Evolutionary conservation across 495 filamentous ascomycete genomes (phyloP), one percentile per base, ranked within the genome.

Genomic region (Lindgomyces ingoldianus): DNA sequence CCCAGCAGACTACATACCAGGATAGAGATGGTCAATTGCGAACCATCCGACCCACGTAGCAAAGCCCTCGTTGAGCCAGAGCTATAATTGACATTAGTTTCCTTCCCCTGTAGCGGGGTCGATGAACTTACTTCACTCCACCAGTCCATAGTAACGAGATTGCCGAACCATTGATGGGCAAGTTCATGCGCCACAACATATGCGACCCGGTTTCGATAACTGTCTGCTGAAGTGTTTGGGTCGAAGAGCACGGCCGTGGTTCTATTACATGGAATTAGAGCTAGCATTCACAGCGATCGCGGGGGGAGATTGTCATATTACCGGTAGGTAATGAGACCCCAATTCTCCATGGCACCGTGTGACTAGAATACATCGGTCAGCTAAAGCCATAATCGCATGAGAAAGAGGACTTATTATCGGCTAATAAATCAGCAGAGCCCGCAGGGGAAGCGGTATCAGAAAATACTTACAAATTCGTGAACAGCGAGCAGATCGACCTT

Each of bases 141-240:
- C 84, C 85, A 89, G 67, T 87, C 84, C 88, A 91, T 91, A 16
- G 88, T 91, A 21, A 97, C 94, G 18, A 97, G 84, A 73, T 98
- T 96, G 29, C 94, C 94, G 71, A 97, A 98, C 94, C 94, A 98
- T 78, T 98, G 94, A 75, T 98, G 94, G 27, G 94, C 94, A 47
- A 98, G 79, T 73, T 98, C 93, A 74, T 96, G 92, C 4, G 91
- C 90, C 19, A 97, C 91, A 29, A 97, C 92, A 66, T 98, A 96
- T 19, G 93, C 93, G 54, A 98, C 89, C 36, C 91, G 81, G 72
- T 95, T 95, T 73, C 89, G 92, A 74, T 91, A 96, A 22, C 85
- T 83, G 33, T 89, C 85, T 73, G 95, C 93, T 0, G 91, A 96
- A 53, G 87, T 88, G 65, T 91, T 87, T 76, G 95, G 91, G 72